A percentile compares a stretch with the other conserved stretches of the same genome.
Conservation (phyloP, 352 stramenopile genomes). For the Pythium pyrilobum region DNA sequence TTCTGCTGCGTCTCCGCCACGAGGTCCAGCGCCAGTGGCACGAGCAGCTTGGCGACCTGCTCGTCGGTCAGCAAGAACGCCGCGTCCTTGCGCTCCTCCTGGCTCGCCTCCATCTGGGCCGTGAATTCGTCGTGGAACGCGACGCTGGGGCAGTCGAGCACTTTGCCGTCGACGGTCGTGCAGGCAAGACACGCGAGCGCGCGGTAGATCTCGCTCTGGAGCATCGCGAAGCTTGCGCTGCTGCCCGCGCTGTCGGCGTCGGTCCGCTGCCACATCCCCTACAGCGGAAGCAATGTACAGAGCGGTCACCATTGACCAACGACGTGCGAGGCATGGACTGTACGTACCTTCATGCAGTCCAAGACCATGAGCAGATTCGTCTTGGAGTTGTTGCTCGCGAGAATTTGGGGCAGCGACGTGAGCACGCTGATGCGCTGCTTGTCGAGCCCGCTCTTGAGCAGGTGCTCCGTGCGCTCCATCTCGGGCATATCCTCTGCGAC, state of each 20-base stretch:
- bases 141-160: slow-evolving; percentile 46
- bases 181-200: slow-evolving; percentile 48
- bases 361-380: slow-evolving; percentile 51
- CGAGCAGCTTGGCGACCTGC: slow-evolving; percentile 66
- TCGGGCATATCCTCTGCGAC: slow-evolving; percentile 80
- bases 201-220: slow-evolving; percentile 61
- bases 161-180: slow-evolving; percentile 66
- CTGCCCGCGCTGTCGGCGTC: slow-evolving; percentile 43
- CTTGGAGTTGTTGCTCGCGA: slow-evolving; percentile 73
- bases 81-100: slow-evolving; percentile 46
- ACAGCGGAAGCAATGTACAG: background rate
- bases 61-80: slow-evolving; percentile 73
- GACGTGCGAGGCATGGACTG: background rate
- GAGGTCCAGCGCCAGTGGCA: slow-evolving; percentile 68
- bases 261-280: slow-evolving; percentile 52
- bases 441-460: slow-evolving; percentile 70
- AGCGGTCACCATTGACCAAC: too few relatives aligned
- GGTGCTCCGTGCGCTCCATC: slow-evolving; percentile 71
- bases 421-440: slow-evolving; percentile 81
- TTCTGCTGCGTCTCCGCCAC: slow-evolving; percentile 75
- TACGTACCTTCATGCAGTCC: slow-evolving; percentile 68
- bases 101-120: slow-evolving; percentile 35
- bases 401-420: slow-evolving; percentile 56
- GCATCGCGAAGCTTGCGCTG: slow-evolving; percentile 6
- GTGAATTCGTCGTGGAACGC: slow-evolving; percentile 65